Conservation (phyloP, 345 rosid genomes). For the Erucastrum elatum region DNA sequence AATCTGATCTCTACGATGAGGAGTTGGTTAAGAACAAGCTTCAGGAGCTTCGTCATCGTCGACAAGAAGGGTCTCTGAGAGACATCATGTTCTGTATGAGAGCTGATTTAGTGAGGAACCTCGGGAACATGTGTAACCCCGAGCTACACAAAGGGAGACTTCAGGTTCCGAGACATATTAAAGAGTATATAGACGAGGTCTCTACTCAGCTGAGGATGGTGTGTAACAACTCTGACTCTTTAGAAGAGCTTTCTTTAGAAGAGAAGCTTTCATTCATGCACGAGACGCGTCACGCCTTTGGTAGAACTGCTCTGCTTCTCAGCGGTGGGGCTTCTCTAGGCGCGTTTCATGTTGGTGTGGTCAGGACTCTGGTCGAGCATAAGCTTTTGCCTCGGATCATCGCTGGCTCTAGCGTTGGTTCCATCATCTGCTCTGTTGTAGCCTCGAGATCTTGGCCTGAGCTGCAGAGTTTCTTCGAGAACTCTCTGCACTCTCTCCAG, state of each 20-base stretch:
- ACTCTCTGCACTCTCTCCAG: slow-evolving; percentile 72
- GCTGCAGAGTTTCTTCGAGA: slow-evolving; percentile 88
- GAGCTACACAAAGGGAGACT: slow-evolving; percentile 98
- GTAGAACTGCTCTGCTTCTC: slow-evolving; percentile 92
- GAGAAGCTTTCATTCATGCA: slow-evolving; percentile 96
- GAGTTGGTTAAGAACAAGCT: slow-evolving; percentile 88
- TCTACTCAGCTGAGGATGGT: slow-evolving; percentile 93
- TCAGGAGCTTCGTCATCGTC: slow-evolving; percentile 78
- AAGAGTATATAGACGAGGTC: slow-evolving; percentile 93
- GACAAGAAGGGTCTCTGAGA: slow-evolving; percentile 82
- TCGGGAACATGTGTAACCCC: slow-evolving; percentile 95
- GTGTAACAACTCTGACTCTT: slow-evolving; percentile 66
- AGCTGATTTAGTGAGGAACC: slow-evolving; percentile 92
- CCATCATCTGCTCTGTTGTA: slow-evolving; percentile 78
- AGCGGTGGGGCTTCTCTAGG: slow-evolving; percentile 99
- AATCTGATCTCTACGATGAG: slow-evolving; percentile 75
- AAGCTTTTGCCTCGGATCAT: slow-evolving; percentile 89
- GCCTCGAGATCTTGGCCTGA: slow-evolving; percentile 98
- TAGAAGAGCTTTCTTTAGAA: slow-evolving; percentile 85
- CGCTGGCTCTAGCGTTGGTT: slow-evolving; percentile 99
- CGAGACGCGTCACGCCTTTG: slow-evolving; percentile 96
- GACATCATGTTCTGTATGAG: slow-evolving; percentile 96
- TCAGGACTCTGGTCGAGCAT: slow-evolving; percentile 85
- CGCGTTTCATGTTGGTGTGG: slow-evolving; percentile 89
- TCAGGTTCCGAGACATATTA: slow-evolving; percentile 85